Conservation (phyloP, 176 grass and related monocot genomes). For the Microstegium vimineum region DNA sequence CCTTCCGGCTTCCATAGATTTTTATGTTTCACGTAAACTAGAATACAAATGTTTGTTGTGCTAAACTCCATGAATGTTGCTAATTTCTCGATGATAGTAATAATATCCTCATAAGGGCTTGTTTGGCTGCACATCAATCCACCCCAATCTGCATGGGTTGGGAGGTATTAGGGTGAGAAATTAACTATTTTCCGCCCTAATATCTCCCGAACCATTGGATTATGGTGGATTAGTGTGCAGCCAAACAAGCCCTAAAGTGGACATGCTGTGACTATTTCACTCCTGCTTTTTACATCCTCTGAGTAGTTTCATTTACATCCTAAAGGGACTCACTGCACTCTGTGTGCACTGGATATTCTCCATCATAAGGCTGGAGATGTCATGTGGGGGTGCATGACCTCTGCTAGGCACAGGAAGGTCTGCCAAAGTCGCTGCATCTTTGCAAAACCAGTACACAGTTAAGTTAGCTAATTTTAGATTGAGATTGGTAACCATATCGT, state of each 20-base stretch:
- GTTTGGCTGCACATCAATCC: neutral
- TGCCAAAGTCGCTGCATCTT: neutral
- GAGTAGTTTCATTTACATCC: conserved; percentile 7
- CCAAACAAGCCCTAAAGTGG: neutral
- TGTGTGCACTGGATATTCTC: neutral
- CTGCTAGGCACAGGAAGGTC: neutral
- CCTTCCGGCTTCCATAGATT: neutral
- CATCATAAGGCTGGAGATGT: neutral
- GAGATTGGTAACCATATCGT: neutral
- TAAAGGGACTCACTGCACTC: neutral
- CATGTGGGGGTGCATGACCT: neutral
- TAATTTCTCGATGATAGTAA: neutral
- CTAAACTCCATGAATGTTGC: neutral
- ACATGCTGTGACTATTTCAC: neutral
- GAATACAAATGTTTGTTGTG: neutral
- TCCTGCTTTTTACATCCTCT: neutral
- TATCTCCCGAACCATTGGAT: neutral
- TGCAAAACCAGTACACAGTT: neutral
- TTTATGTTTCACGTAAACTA: neutral
- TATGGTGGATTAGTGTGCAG: neutral
- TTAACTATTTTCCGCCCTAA: neutral
- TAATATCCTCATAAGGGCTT: neutral
- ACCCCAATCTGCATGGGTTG: neutral
- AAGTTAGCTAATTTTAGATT: neutral
- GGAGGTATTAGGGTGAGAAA: neutral